phyloP scores from a whole-genome alignment of 805 yeast species.

The Priceomyces medius region DNA sequence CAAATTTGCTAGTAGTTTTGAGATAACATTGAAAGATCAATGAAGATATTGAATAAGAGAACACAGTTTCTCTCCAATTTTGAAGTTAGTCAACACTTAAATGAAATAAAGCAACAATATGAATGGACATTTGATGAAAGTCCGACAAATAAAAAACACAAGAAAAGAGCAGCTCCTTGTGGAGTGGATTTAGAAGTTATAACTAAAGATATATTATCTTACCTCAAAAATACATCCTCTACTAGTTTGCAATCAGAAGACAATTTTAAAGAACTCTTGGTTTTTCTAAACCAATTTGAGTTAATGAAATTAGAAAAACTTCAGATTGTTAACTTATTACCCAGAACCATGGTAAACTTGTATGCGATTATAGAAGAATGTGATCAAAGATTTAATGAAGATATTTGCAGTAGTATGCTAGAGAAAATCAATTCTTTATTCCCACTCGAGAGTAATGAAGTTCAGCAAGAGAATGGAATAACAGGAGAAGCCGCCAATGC shows the following conservation, averaged over 20 bases:
- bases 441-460: constrained; percentile 46
- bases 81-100: constrained; percentile 60
- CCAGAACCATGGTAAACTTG: constrained; percentile 74
- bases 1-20: neutral
- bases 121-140: constrained; percentile 45
- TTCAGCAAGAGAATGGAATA: constrained; percentile 17
- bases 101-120: constrained; percentile 45
- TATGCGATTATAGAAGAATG: constrained; percentile 88
- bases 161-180: constrained; percentile 35
- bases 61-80: constrained; percentile 62
- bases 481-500: constrained; percentile 20
- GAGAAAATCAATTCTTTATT: constrained; percentile 53
- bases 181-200: constrained; percentile 50
- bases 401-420: constrained; percentile 58
- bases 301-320: constrained; percentile 81
- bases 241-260: constrained; percentile 20
- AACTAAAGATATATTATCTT: constrained; percentile 47
- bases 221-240: constrained; percentile 32
- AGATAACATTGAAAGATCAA: constrained; percentile 11
- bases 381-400: constrained; percentile 78
- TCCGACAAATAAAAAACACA: constrained; percentile 20
- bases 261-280: constrained; percentile 39
- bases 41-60: constrained; percentile 48
- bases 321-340: constrained; percentile 79
- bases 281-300: constrained; percentile 46